Evolutionary conservation across 192 early-diverging fungal species (phyloP), one percentile per base, ranked within the genome.

Genomic region (Backusella psychrophila): DNA sequence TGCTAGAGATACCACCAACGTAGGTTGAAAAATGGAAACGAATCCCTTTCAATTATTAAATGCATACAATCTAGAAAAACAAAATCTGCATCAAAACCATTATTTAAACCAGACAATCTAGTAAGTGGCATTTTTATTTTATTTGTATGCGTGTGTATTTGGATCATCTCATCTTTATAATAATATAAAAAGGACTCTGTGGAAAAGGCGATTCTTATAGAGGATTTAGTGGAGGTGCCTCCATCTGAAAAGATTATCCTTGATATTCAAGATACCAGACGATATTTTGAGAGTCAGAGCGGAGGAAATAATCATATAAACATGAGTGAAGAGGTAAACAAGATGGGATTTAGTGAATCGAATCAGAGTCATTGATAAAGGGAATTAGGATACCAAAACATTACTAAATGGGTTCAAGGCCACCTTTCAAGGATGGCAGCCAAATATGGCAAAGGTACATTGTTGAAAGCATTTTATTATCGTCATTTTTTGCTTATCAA

Each of bases 221-320:
- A 90, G 17, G 96, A 98, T 41, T 84, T 98, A 0, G 78, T 88
- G 59, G 80, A 84, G 6, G 82, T 84, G 11, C 68, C 81, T 8
- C 83, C 83, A 9, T 80, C 84, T 29, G 83, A 85, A 26, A 85
- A 77, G 41, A 87, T 90, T 17, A 75, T 84, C 15, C 81, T 97
- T 23, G 85, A 93, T 68, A 96, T 97, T 71, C 86, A 90, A 49
- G 94, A 97, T 82, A 86, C 88, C 36, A 74, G 86, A 36, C 83
- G 90, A 15, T 95, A 96, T 72, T 94, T 96, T 82, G 90, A 93
- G 66, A 94, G 89, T 78, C 91, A 91, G 56, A 85, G 81, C 49
- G 79, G 49, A 21, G 79, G 78, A 5, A 44, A 76, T 7, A 67
- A 75, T 68, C 44, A 52, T 26, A 39, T 65, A 12, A 26, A 80